Evolutionary conservation across 345 rosid genomes (phyloP).

Genomic region (Syzygium oleosum): DNA sequence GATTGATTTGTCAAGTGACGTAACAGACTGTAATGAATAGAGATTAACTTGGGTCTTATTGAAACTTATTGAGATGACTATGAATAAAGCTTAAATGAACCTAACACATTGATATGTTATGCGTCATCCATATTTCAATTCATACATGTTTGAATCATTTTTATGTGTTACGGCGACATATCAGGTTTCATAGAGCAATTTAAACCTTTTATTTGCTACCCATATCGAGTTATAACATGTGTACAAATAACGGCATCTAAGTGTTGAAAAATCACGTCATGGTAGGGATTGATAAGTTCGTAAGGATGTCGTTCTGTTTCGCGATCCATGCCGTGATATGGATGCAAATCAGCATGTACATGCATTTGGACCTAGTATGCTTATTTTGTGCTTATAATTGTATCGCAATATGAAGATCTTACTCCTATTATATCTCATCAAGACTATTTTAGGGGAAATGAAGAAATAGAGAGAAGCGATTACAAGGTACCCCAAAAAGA

Average conservation of each 20-base stretch:
- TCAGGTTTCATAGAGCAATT: neutral
- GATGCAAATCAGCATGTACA: neutral
- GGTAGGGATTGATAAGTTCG: neutral
- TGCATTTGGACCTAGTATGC: neutral
- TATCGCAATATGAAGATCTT: neutral
- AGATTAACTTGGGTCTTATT: neutral
- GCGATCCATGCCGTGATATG: neutral
- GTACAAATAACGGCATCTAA: neutral
- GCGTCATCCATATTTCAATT: neutral
- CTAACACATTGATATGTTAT: neutral
- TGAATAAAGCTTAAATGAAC: neutral
- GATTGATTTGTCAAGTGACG: neutral
- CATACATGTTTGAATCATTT: neutral
- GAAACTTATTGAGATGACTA: neutral
- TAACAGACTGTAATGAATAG: neutral
- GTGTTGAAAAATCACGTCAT: neutral
- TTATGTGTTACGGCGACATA: neutral
- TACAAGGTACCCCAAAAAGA: neutral
- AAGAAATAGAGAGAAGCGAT: neutral
- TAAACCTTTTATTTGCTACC: neutral
- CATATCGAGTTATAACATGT: neutral
- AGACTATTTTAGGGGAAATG: neutral
- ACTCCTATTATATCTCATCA: neutral
- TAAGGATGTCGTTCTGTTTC: neutral
- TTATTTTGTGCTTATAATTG: neutral